Percentiles rank a stretch among this genome's conserved stretches.
phyloP scores from a whole-genome alignment of 441 rosid genomes.

The Gossypium lobatum region DNA sequence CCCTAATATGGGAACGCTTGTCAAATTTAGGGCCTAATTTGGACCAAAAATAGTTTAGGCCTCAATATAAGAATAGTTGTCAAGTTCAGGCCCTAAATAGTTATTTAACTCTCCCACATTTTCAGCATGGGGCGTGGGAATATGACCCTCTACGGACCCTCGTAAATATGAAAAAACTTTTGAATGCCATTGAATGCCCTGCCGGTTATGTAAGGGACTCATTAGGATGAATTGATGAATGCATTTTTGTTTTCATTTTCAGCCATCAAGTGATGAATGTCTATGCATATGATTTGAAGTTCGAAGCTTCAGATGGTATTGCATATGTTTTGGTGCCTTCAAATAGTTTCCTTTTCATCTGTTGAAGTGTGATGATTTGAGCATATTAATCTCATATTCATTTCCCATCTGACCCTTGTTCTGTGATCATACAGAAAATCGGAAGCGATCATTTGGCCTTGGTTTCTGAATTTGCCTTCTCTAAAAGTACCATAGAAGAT shows the following conservation, averaged over 20 bases:
- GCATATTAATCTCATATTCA: background rate
- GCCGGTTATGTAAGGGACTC: background rate
- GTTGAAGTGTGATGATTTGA: background rate
- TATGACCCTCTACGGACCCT: no score
- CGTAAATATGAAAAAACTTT: no score
- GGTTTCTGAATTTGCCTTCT: slow-evolving; percentile 54
- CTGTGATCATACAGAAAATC: slow-evolving; percentile 30
- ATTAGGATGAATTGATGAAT: background rate
- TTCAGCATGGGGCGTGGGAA: no score
- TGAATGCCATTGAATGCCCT: background rate
- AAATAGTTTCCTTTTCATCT: background rate
- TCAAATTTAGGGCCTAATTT: no score
- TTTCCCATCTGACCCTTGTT: background rate
- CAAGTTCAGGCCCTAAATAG: no score
- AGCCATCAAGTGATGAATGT: background rate
- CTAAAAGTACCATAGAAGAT: slow-evolving; percentile 9
- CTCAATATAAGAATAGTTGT: no score
- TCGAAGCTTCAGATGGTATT: background rate
- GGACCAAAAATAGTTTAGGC: no score
- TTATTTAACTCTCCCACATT: no score
- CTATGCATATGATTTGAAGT: background rate
- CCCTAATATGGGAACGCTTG: no score
- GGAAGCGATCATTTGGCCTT: slow-evolving; percentile 75
- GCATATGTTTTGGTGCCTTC: background rate
- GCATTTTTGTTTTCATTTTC: background rate